phyloP scores from a whole-genome alignment of 2,329 filamentous ascomycete genomes.

The Cercospora sp. region DNA sequence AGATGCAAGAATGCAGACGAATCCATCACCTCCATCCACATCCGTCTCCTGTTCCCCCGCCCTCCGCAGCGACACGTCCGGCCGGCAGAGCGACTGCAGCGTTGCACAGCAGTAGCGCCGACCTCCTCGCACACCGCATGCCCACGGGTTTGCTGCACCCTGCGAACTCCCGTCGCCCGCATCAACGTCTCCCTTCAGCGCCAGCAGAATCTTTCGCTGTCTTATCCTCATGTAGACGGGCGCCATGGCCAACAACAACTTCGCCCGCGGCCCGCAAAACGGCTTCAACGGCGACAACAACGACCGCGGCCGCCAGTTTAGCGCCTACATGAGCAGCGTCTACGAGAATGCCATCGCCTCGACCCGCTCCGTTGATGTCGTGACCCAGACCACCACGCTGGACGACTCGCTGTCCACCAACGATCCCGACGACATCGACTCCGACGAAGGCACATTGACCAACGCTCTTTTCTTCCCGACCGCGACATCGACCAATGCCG shows the following conservation, averaged over 20 bases:
- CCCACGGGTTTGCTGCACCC: background rate
- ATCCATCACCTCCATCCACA: too few species aligned
- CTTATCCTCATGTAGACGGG: background rate
- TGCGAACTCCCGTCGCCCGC: background rate
- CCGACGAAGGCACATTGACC: background rate
- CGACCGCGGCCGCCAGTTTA: background rate
- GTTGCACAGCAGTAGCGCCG: background rate
- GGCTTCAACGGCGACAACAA: background rate
- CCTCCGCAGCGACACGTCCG: background rate
- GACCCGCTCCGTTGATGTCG: background rate
- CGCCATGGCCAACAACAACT: background rate
- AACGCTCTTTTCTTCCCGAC: conserved; percentile 1
- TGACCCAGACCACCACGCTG: conserved; percentile 9
- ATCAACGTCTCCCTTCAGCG: background rate
- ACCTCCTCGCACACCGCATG: background rate
- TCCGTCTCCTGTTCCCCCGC: background rate
- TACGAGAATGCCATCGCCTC: background rate
- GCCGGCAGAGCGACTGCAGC: background rate
- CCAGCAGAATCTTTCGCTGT: background rate
- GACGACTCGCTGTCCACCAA: background rate
- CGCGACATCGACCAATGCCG: background rate
- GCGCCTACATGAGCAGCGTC: background rate
- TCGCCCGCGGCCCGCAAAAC: background rate
- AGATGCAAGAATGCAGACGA: too few species aligned
- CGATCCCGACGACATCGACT: conserved; percentile 5